Evolutionary conservation across 768 basidiomycete species (phyloP), one percentile per base, ranked within the genome.

Genomic region (Cystofilobasidium bisporidii): DNA sequence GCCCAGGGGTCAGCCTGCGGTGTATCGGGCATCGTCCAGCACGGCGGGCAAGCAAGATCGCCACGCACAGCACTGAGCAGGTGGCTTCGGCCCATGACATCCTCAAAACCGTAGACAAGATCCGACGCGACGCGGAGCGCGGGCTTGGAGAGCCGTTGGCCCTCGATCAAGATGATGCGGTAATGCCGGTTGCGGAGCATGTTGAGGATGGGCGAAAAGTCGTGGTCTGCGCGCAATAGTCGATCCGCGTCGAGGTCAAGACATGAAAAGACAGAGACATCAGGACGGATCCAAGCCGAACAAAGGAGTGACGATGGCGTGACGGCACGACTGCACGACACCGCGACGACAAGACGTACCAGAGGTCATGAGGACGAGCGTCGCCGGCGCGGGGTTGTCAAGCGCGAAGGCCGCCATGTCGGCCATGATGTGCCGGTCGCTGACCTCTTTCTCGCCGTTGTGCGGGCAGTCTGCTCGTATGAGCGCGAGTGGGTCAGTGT

Each of bases 401-500:
- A 65, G 55, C 11, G 57, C 64, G 24, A 59, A 59, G 1, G 55
- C 41, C 17, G 40, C 30, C 38, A 65, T 60, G 28, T 65, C 64
- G 26, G 64, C 45, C 64, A 57, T 65, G 56, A 41, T 33, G 26
- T 63, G 61, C 17, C 45, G 64, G 48, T 65, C 64, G 10, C 53
- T 45, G 32, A 65, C 57, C n/a, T 48, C 47, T 14, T 48, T 48
- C 22, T 48, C 15, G n/a, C 64, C 50, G 14, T 24, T 26, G 53
- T n/a, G 28, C 14, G 50, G 63, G 26, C 24, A 55, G 32, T 30
- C n/a, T 18, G 40, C 12, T 9, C 12, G 50, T 28, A 15, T n/a
- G 55, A 43, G 12, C 15, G 24, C 0, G 22, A 48, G 47, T 6
- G 41, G 15, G 41, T 20, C 15, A 48, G 17, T 5, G 43, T 17